phyloP scores from a whole-genome alignment of 2,329 filamentous ascomycete genomes.

The Aureobasidium sp. region DNA sequence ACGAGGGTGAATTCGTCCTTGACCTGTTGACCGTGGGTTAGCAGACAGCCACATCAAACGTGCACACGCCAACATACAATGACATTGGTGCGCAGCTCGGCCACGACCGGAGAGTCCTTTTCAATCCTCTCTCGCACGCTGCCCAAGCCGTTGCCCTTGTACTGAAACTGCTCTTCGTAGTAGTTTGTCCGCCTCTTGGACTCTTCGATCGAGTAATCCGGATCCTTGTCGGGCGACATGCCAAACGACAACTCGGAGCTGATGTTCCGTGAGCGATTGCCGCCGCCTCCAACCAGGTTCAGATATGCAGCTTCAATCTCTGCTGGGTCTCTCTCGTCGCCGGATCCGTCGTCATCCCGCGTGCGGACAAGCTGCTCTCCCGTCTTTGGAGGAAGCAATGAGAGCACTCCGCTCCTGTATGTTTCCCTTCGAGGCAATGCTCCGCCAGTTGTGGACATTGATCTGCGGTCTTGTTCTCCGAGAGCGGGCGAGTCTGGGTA shows the following conservation, averaged over 20 bases:
- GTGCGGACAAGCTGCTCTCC: not conserved
- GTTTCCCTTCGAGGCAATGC: slow-evolving; percentile 5
- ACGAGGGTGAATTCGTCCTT: slow-evolving; percentile 70
- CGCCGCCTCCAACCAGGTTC: slow-evolving; percentile 11
- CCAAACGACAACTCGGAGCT: slow-evolving; percentile 12
- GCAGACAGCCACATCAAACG: not conserved
- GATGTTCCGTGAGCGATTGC: slow-evolving; percentile 9
- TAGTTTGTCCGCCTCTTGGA: slow-evolving; percentile 26
- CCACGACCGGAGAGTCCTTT: slow-evolving; percentile 42
- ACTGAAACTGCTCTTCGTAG: slow-evolving; percentile 30
- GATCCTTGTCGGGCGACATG: slow-evolving; percentile 6
- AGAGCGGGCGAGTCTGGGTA: slow-evolving; percentile 13
- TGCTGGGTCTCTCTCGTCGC: slow-evolving; percentile 14
- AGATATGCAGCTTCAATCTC: slow-evolving; percentile 13
- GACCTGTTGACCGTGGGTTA: slow-evolving; percentile 44
- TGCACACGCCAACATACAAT: slow-evolving; percentile 35
- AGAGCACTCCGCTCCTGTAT: slow-evolving; percentile 4
- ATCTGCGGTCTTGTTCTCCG: slow-evolving; percentile 10
- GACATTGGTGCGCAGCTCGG: slow-evolving; percentile 44
- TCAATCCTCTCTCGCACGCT: slow-evolving; percentile 34
- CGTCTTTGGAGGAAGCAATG: slow-evolving; percentile 6
- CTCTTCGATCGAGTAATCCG: slow-evolving; percentile 19
- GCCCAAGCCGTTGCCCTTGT: slow-evolving; percentile 24
- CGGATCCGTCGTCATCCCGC: slow-evolving; percentile 5
- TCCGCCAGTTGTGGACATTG: slow-evolving; percentile 14